Evolutionary conservation across 305 asterid genomes (phyloP).

Genomic region (Solanum hybrid): DNA sequence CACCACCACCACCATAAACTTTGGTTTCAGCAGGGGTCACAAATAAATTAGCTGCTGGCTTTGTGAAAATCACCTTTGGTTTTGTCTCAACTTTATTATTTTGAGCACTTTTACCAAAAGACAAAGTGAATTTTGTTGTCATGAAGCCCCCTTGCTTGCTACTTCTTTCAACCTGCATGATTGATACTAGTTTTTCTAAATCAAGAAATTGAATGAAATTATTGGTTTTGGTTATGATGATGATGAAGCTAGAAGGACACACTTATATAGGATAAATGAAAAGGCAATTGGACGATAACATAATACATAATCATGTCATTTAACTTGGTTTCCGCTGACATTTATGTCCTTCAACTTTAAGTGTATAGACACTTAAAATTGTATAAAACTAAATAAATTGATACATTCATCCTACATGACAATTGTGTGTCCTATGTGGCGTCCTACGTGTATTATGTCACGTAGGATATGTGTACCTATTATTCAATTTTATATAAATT

Average conservation of each 20-base stretch:
- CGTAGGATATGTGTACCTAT: no score
- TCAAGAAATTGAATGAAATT: neutral
- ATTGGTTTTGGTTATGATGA: neutral
- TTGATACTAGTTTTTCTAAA: neutral
- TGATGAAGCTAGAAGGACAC: neutral
- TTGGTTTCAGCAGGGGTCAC: conserved; percentile 18
- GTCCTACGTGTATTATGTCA: no score
- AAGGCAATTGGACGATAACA: neutral
- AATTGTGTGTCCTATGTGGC: no score
- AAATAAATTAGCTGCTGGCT: neutral
- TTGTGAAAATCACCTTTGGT: neutral
- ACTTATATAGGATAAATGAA: neutral
- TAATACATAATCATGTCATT: neutral
- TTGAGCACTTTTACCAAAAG: conserved; percentile 15
- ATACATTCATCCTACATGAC: no score
- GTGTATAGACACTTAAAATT: neutral
- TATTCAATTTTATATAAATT: no score
- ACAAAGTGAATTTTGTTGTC: conserved; percentile 22
- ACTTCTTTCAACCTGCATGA: neutral
- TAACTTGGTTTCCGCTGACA: no score
- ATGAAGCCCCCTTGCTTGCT: conserved; percentile 20
- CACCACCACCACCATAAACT: conserved; percentile 12
- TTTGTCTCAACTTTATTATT: neutral
- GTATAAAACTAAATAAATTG: no score
- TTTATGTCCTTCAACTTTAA: no score